Evolutionary conservation across 1,139 yeast genomes (phyloP).

Genomic region (Zhuliangozyma parablackwelliae): DNA sequence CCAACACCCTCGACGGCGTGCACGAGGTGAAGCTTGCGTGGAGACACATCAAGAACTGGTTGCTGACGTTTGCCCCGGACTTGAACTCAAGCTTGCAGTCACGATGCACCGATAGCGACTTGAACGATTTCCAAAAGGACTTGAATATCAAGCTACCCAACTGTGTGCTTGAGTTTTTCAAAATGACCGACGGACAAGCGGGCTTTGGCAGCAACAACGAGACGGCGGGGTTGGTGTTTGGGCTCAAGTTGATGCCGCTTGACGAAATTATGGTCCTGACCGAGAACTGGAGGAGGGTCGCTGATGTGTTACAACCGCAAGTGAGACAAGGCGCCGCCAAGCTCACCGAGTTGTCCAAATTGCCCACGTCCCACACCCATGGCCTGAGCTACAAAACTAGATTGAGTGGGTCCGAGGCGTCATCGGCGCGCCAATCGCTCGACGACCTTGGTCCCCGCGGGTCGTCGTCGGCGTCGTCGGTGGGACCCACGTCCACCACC

Average conservation of each 20-base stretch:
- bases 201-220: slow-evolving; percentile 47
- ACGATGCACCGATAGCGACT: slow-evolving; percentile 61
- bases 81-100: slow-evolving; percentile 53
- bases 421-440: slow-evolving; percentile 6
- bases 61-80: slow-evolving; percentile 51
- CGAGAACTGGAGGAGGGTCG: slow-evolving; percentile 64
- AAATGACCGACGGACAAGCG: slow-evolving; percentile 68
- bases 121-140: slow-evolving; percentile 62
- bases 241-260: slow-evolving; percentile 58
- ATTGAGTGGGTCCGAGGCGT: slow-evolving; percentile 14
- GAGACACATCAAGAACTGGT: slow-evolving; percentile 67
- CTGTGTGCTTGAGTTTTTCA: slow-evolving; percentile 55
- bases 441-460: slow-evolving; percentile 4
- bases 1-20: slow-evolving; percentile 42
- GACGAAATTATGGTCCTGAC: slow-evolving; percentile 64
- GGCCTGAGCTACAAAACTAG: slow-evolving; percentile 16
- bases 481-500: too few relatives aligned
- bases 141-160: slow-evolving; percentile 54
- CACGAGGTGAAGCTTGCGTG: slow-evolving; percentile 63
- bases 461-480: slow-evolving; percentile 2
- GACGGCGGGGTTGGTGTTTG: slow-evolving; percentile 55
- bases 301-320: slow-evolving; percentile 39
- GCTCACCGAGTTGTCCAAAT: slow-evolving; percentile 21
- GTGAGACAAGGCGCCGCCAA: slow-evolving; percentile 14
- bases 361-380: slow-evolving; percentile 22